Base-by-base conservation (phyloP, 129 eudicot genomes). In the Flaveria linearis region DNA sequence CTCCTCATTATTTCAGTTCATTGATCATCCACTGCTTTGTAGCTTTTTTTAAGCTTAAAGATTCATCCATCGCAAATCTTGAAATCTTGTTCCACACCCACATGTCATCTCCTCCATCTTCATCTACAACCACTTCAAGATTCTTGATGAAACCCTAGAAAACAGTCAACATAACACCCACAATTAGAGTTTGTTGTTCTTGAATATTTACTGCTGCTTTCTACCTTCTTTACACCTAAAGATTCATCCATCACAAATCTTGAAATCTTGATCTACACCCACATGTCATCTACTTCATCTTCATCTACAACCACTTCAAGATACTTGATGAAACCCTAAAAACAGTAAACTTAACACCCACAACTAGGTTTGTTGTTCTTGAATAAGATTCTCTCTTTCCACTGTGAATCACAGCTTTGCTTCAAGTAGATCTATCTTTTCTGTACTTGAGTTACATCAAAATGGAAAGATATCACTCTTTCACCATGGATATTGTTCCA, bases 381-480 rank as follows among this genome's bases (percentile, higher is more conserved):
- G 52, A 45, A 12, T 20, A 14, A 17, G 9, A 9, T 13, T 26
- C 6, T 50, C 68, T 25, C 5, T 41, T 14, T 80, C 14, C 23
- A 9, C 18, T 26, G 6, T 33, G 71, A 62, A 49, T 42, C 78
- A 73, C 20, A 42, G 56, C 20, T 36, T 64, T 4, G 36, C 26
- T 50, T 66, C 68, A 66, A 26, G 7, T 33, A 50, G 72, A 81
- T 75, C 84, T 63, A 47, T 61, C 64, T 69, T 76, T 53, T 50
- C 63, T 73, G 14, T 33, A 25, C 53, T 68, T 41, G 11, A 14
- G 33, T 30, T 42, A 14, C 20, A 68, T 39, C 74, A 84, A 76
- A 49, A 80, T 76, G 86, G 86, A 82, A 46, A 78, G 47, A 46
- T 82, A 77, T 17, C 82, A 82, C 75, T 65, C 82, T n/a, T 78